phyloP scores from a whole-genome alignment of 2,329 filamentous ascomycete species.

The Colletotrichum lindemuthianum region DNA sequence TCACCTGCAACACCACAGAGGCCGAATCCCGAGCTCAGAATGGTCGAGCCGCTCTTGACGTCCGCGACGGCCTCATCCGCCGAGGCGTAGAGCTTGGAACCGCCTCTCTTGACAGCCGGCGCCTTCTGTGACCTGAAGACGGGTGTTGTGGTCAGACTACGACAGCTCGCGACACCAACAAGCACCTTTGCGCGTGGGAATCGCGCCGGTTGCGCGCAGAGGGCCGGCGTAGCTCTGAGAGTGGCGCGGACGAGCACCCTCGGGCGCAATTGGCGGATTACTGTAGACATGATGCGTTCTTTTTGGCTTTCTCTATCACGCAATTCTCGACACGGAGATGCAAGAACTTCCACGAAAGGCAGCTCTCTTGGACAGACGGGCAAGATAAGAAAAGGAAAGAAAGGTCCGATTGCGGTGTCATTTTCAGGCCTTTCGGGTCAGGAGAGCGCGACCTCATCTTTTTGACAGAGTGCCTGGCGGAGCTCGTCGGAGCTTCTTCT shows the following conservation, averaged over 20 bases:
- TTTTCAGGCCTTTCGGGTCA: conserved; percentile 23
- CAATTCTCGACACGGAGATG: too few relatives aligned
- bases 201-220: conserved; percentile 27
- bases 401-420: conserved; percentile 19
- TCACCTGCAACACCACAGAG: conserved; percentile 78
- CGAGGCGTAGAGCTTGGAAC: conserved; percentile 60
- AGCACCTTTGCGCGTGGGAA: conserved; percentile 26
- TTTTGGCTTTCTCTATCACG: background rate
- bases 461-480: conserved; percentile 22
- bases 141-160: conserved; percentile 19
- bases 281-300: conserved; percentile 13
- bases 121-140: conserved; percentile 26
- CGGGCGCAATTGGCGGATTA: conserved; percentile 29
- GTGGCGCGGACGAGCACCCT: conserved; percentile 28
- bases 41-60: conserved; percentile 73
- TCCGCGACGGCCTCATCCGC: conserved; percentile 77
- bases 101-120: conserved; percentile 41
- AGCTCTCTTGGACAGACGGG: background rate
- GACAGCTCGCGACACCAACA: conserved; percentile 19
- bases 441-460: conserved; percentile 34
- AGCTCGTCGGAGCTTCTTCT: conserved; percentile 27
- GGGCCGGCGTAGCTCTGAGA: conserved; percentile 6
- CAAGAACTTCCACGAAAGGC: background rate
- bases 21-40: conserved; percentile 85
- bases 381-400: background rate